Evolutionary conservation across 495 filamentous ascomycete species (phyloP).

Genomic region (Neurospora pannonica): DNA sequence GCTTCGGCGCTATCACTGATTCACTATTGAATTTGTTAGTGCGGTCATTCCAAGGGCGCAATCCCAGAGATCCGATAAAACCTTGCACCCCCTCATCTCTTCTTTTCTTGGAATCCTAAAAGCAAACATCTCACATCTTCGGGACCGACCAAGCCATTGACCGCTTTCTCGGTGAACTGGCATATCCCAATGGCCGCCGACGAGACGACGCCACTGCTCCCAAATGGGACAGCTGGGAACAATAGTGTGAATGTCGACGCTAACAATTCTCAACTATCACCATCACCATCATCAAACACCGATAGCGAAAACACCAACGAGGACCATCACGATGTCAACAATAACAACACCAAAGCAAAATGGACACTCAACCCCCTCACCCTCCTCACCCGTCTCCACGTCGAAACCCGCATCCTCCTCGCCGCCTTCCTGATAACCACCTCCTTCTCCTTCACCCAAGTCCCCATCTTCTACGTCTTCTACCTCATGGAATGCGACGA

Average conservation of each 20-base stretch:
- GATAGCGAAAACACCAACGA: not conserved
- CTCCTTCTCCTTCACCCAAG: conserved; percentile 49
- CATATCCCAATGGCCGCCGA: not conserved
- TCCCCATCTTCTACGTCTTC: conserved; percentile 50
- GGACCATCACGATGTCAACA: not conserved
- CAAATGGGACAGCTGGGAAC: not conserved
- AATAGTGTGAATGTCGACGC: not conserved
- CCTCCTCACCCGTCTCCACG: not conserved
- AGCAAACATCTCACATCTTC: not conserved
- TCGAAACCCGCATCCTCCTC: conserved; percentile 38
- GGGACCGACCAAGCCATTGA: not conserved
- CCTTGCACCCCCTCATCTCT: not conserved
- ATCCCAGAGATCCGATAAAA: not conserved
- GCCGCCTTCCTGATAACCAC: conserved; percentile 46
- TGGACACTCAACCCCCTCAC: not conserved
- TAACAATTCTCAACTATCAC: not conserved
- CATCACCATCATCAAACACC: not conserved
- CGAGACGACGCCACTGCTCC: conserved; percentile 1
- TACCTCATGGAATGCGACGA: conserved; percentile 49
- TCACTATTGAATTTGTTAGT: not conserved
- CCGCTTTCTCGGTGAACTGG: not conserved
- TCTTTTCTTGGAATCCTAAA: not conserved
- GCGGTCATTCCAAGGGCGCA: not conserved
- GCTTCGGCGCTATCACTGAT: not conserved
- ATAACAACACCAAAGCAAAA: not conserved